phyloP scores from a whole-genome alignment of 257 asterid species.

The Voacanga thouarsii region DNA sequence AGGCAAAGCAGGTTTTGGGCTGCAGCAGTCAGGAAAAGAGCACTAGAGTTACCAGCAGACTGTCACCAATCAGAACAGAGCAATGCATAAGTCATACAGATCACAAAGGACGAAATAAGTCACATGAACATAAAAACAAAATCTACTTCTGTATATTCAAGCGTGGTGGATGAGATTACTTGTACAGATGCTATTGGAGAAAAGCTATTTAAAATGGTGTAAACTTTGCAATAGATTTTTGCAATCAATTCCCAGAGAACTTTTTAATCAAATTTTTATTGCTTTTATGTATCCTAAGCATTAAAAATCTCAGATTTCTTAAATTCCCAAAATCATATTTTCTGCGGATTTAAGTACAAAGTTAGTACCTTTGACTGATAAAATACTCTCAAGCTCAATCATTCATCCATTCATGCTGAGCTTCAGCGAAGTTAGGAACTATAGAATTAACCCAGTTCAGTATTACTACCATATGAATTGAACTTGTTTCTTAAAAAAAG shows the following conservation, averaged over 20 bases:
- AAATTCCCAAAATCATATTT: neutral
- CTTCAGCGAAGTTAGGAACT: neutral
- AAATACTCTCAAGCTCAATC: neutral
- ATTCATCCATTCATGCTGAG: neutral
- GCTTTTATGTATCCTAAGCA: neutral
- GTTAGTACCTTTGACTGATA: neutral
- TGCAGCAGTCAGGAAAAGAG: conserved; percentile 98
- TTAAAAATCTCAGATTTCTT: neutral
- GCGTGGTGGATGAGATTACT: neutral
- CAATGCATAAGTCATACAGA: conserved; percentile 35
- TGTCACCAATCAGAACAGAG: conserved; percentile 46
- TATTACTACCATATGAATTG: neutral
- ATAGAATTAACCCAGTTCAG: neutral
- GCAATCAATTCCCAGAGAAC: neutral
- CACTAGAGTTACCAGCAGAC: conserved; percentile 97
- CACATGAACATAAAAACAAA: conserved; percentile 12
- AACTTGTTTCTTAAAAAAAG: neutral
- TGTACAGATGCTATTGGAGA: neutral
- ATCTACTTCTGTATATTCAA: neutral
- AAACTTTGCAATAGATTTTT: neutral
- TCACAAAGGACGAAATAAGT: neutral
- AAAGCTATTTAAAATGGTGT: neutral
- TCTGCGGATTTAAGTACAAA: neutral
- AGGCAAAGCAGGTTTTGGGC: conserved; percentile 97
- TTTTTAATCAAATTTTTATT: neutral